Base-by-base conservation (phyloP, 2,329 filamentous ascomycete genomes). In the Fusarium fracticaudum region DNA sequence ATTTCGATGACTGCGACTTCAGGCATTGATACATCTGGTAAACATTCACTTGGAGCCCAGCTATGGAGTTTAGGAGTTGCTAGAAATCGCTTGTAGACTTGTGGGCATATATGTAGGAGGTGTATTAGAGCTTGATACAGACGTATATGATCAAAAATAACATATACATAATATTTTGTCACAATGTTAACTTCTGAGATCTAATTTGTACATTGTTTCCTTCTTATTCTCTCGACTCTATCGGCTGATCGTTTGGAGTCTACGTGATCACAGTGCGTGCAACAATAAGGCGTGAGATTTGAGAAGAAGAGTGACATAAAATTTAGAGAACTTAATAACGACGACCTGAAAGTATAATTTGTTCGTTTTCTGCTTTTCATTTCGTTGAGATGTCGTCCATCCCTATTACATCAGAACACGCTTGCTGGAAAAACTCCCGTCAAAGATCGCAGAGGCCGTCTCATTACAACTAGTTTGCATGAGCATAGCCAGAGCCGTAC, bases 341-440 rank as follows among this genome's bases (percentile, higher is more conserved):
- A 53, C 55, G 29, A n/a, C 35, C 20, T 35, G 22, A 38, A 53
- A 48, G 35, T 35, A 60, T 45, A 17, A 17, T 41, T 26, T 55
- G 35, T 31, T 40, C 37, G 22, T 24, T 60, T 69, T 58, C 41
- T 48, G 31, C 53, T 57, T 65, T 66, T 38, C 24, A 58, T 29
- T 45, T 53, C 41, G 35, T 55, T 38, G 33, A 66, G 60, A 44
- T 43, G 41, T 33, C 60, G 72, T 60, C 43, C 60, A 62, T 33
- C 53, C 37, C 35, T 58, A 47, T 58, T 69, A 45, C 43, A 60
- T 68, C 63, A 65, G 35, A 69, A 58, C 26, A 73, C 72, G 72
- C 70, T 70, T 64, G 65, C 65, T 73, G 20, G 15, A 41, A 66
- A 60, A 45, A 40, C 35, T 69, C 13, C 33, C 14, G 40, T 41